Percentiles rank a stretch among this genome's conserved stretches.
phyloP scores from a whole-genome alignment of 1,284 basidiomycete species.

The Austroboletus rostrupii region DNA sequence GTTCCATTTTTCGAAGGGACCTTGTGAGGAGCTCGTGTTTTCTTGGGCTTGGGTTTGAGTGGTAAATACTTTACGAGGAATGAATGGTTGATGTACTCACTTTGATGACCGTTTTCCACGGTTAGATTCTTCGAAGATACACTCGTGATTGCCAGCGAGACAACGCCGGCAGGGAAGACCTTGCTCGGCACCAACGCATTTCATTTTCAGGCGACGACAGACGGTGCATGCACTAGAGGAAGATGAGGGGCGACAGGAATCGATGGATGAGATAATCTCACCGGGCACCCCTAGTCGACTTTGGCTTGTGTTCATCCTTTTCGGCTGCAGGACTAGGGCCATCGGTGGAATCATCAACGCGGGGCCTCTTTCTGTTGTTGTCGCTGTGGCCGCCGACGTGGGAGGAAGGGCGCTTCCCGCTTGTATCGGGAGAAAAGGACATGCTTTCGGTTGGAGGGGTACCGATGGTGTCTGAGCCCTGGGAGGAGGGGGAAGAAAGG shows the following conservation, averaged over 20 bases:
- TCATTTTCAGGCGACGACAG: conserved; percentile 97
- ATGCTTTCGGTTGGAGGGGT: conserved; percentile 65
- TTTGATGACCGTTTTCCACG: conserved; percentile 89
- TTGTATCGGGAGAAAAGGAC: conserved; percentile 48
- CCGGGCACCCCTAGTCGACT: conserved; percentile 85
- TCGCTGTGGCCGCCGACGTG: conserved; percentile 39
- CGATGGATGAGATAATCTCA: conserved; percentile 34
- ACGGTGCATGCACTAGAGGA: conserved; percentile 80
- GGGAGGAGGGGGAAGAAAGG: conserved; percentile 67
- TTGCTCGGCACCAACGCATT: conserved; percentile 91
- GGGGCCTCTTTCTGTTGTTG: conserved; percentile 51
- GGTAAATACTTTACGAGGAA: conserved; percentile 27
- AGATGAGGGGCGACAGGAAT: conserved; percentile 3
- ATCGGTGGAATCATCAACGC: conserved; percentile 51
- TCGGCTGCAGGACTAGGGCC: conserved; percentile 50
- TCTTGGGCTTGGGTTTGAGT: conserved; percentile 43
- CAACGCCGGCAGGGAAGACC: conserved; percentile 90
- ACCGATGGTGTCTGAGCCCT: conserved; percentile 68
- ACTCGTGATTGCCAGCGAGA: conserved; percentile 79
- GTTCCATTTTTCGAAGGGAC: conserved; percentile 90
- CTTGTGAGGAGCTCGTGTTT: conserved; percentile 86
- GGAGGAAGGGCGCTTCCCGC: conserved; percentile 64
- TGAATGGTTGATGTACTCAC: conserved; percentile 40
- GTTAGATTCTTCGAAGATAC: conserved; percentile 93
- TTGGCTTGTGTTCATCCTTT: conserved; percentile 70